phyloP scores from a whole-genome alignment of 2,329 filamentous ascomycete genomes.

The Didymella exigua region DNA sequence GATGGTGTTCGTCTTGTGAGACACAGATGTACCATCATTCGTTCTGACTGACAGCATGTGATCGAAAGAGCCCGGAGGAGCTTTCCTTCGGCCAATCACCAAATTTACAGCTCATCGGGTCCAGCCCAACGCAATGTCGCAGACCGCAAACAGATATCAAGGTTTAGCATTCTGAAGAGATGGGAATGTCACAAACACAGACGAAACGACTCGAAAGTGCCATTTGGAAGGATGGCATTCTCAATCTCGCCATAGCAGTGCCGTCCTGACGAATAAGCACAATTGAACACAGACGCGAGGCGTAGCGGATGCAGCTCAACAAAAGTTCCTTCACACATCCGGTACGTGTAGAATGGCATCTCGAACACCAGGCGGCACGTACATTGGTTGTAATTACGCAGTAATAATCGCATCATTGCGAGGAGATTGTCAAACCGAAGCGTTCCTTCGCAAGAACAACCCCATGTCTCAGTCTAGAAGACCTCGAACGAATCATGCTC shows the following conservation, averaged over 20 bases:
- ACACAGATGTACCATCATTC: neutral
- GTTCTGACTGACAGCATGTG: neutral
- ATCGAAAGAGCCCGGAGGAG: neutral
- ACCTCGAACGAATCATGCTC: neutral
- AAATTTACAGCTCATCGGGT: neutral
- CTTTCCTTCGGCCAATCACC: constrained; percentile 1
- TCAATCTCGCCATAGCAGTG: neutral
- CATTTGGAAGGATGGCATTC: neutral
- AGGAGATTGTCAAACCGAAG: neutral
- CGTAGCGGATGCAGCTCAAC: neutral
- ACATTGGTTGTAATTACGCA: neutral
- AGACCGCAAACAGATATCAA: constrained; percentile 1
- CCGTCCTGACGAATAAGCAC: neutral
- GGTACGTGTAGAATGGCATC: neutral
- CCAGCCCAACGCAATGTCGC: constrained; percentile 2
- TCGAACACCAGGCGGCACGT: neutral
- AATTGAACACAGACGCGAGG: neutral
- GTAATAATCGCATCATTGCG: neutral
- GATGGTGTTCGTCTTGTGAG: neutral
- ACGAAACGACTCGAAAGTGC: neutral
- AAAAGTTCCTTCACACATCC: neutral
- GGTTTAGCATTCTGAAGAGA: neutral
- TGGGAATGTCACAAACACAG: neutral
- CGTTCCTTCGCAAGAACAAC: neutral
- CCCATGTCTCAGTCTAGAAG: neutral